These are phyloP conservation scores for Helicocarpus griseus DNA, from an alignment of 2,329 filamentous ascomycete species.

Conservation along the genomic window DNA sequence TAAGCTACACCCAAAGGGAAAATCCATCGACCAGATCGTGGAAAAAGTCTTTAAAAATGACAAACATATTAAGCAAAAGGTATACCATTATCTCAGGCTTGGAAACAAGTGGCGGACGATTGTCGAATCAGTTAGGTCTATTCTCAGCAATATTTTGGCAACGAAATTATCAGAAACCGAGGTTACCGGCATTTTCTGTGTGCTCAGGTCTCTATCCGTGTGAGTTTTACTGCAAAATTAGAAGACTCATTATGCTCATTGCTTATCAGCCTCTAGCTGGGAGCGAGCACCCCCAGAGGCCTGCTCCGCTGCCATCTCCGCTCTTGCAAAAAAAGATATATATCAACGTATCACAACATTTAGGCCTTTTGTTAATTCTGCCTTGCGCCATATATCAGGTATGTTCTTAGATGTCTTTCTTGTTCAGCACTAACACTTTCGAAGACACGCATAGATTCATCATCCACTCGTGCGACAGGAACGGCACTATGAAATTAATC, in stretches of 20 bases:
- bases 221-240: neutral
- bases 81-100: constrained; percentile 2
- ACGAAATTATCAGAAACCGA: neutral
- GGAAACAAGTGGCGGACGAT: constrained; percentile 1
- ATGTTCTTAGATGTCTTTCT: neutral
- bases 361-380: neutral
- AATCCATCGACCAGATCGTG: neutral
- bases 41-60: neutral
- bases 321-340: constrained; percentile 1
- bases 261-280: neutral
- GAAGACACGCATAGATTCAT: neutral
- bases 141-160: neutral
- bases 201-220: neutral
- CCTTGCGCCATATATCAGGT: neutral
- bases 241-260: neutral
- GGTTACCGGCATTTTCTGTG: constrained; percentile 1
- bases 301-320: neutral
- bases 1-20: neutral
- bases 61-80: neutral
- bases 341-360: neutral
- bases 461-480: neutral
- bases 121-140: neutral
- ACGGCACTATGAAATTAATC: neutral
- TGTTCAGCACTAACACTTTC: neutral
- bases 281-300: neutral